A percentile compares a stretch with the other conserved stretches of the same genome.
Evolutionary conservation across 202 grass and related monocot genomes (phyloP).

Genomic region (Brachypodium distachyon): DNA sequence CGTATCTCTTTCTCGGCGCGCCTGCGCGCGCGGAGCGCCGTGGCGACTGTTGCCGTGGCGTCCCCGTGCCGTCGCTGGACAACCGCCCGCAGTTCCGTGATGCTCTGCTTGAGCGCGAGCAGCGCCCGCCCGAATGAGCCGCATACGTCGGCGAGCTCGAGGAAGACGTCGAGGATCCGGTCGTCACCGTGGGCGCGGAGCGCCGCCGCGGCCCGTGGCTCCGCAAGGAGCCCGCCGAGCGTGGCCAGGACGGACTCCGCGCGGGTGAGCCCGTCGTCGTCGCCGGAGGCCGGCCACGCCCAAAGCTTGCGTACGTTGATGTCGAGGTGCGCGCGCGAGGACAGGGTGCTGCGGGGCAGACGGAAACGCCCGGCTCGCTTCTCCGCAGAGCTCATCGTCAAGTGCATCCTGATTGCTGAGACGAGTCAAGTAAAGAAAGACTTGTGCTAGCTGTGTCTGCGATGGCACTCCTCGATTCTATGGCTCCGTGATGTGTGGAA

Average conservation of each 20-base stretch:
- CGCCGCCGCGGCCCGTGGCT: slow-evolving; percentile 20
- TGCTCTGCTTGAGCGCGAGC: slow-evolving; percentile 20
- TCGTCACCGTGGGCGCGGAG: not conserved
- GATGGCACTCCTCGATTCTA: too few species aligned
- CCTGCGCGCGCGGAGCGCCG: not conserved
- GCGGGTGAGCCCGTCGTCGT: not conserved
- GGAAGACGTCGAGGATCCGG: slow-evolving; percentile 39
- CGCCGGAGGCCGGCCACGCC: slow-evolving; percentile 8
- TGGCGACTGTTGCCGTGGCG: too few species aligned
- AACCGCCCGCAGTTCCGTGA: not conserved
- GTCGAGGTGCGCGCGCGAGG: slow-evolving; percentile 22
- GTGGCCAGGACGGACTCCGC: slow-evolving; percentile 25
- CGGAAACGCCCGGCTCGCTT: too few species aligned
- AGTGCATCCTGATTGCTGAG: too few species aligned
- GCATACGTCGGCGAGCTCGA: slow-evolving; percentile 59
- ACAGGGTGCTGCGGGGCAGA: too few species aligned
- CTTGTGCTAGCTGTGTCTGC: too few species aligned
- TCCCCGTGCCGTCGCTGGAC: not conserved
- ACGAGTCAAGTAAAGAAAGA: too few species aligned
- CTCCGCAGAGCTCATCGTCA: too few species aligned
- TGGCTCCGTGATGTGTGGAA: too few species aligned
- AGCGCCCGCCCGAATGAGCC: slow-evolving; percentile 32
- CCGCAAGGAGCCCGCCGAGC: slow-evolving; percentile 34
- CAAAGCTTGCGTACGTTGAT: slow-evolving; percentile 16
- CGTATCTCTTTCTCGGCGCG: not conserved